phyloP scores from a whole-genome alignment of 2,329 filamentous ascomycete genomes.

The Neurospora sp. region DNA sequence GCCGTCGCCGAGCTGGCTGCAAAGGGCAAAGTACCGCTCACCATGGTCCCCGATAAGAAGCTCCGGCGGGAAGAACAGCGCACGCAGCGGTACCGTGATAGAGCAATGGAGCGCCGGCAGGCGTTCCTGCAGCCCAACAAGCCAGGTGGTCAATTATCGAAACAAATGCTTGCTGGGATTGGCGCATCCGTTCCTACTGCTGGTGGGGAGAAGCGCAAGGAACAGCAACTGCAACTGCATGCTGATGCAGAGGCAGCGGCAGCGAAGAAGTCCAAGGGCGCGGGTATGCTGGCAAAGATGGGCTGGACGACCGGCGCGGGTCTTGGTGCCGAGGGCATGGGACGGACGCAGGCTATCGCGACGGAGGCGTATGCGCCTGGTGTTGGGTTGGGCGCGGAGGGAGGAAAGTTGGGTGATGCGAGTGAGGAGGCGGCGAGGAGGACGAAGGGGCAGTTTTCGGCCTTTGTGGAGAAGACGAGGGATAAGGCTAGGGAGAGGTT shows the following conservation, averaged over 20 bases:
- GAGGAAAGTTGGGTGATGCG: constrained; percentile 60
- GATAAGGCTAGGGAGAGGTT: constrained; percentile 59
- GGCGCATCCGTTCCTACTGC: constrained; percentile 18
- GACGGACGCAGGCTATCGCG: constrained; percentile 52
- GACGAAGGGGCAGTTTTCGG: constrained; percentile 49
- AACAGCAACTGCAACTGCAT: constrained; percentile 21
- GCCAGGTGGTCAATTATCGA: constrained; percentile 25
- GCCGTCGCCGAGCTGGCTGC: constrained; percentile 23
- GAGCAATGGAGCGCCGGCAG: constrained; percentile 56
- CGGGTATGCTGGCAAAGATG: constrained; percentile 61
- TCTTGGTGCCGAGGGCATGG: constrained; percentile 52
- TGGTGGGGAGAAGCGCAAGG: constrained; percentile 22
- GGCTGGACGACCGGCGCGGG: constrained; percentile 59
- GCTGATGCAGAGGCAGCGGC: constrained; percentile 23
- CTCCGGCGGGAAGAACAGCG: constrained; percentile 16
- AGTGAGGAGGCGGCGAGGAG: constrained; percentile 50
- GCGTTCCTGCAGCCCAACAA: constrained; percentile 52
- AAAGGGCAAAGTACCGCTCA: constrained; percentile 22
- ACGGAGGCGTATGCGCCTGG: constrained; percentile 57
- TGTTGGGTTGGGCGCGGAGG: constrained; percentile 59
- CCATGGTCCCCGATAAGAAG: constrained; percentile 11
- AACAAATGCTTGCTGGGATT: constrained; percentile 6
- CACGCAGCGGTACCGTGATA: constrained; percentile 46
- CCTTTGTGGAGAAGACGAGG: constrained; percentile 54
- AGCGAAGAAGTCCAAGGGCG: constrained; percentile 47